Evolutionary conservation across 495 filamentous ascomycete species (phyloP).

Genomic region (Rhizodiscina lignyota): DNA sequence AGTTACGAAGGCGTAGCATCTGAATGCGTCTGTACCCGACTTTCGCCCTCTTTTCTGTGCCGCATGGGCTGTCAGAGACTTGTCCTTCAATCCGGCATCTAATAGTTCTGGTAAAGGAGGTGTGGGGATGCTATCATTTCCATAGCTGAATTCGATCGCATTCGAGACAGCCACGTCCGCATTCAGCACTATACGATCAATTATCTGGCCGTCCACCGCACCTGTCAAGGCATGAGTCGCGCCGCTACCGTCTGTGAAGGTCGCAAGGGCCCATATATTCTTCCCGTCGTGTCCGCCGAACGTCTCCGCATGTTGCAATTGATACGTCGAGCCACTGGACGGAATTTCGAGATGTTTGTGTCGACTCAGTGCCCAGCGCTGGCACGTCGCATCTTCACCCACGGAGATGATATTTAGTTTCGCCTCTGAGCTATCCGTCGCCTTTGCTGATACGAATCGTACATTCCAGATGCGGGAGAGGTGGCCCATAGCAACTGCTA

Average conservation of each 20-base stretch:
- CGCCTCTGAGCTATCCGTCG: not conserved
- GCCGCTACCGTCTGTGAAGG: no score
- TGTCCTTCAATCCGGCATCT: slow-evolving; percentile 1
- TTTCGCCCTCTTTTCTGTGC: slow-evolving; percentile 6
- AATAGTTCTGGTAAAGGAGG: not conserved
- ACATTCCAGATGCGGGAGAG: slow-evolving; percentile 77
- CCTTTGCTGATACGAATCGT: slow-evolving; percentile 34
- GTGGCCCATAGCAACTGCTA: slow-evolving; percentile 66
- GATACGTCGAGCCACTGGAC: no score
- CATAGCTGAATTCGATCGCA: no score
- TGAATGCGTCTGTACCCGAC: slow-evolving; percentile 6
- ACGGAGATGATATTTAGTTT: slow-evolving; percentile 11
- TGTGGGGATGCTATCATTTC: not conserved
- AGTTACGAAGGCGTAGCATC: slow-evolving; percentile 12
- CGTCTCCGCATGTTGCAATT: not conserved
- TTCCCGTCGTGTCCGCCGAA: slow-evolving; percentile 1
- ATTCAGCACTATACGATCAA: no score
- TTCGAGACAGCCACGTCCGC: no score
- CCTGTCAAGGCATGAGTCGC: no score
- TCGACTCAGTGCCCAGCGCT: not conserved
- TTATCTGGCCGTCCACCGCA: no score
- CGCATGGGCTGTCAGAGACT: not conserved
- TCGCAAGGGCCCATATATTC: slow-evolving; percentile 1
- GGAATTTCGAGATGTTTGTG: no score
- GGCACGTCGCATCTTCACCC: slow-evolving; percentile 16